Base-by-base conservation (phyloP, 352 stramenopile genomes). In the Phytophthora multivora region DNA sequence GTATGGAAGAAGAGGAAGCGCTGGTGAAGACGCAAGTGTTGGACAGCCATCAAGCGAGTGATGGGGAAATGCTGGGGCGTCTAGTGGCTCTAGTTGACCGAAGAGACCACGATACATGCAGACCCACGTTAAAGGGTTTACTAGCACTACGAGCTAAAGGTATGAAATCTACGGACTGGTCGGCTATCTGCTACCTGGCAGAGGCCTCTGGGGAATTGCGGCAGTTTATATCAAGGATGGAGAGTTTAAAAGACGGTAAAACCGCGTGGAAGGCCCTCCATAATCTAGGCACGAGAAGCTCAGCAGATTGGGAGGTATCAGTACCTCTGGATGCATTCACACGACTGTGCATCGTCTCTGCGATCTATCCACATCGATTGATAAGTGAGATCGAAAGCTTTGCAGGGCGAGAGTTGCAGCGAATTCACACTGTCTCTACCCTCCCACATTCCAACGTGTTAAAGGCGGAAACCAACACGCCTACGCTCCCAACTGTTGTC, bases 341-440 rank as follows among this genome's bases (percentile, higher is more conserved):
- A 13, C 61, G 57, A 1, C 39, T 83, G 13, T 83, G 75, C 12
- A 16, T 73, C 12, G 42, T 69, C 13, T 49, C 49, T 26, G 62
- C 58, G 7, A 33, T 81, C 0, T 56, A 79, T 43, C 58, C 35
- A 1, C 42, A 75, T 15, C 39, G 47, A 1, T 62, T 81, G 26
- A 21, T 78, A 15, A 51, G 42, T 9, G 72, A 81, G 30, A 23
- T 79, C 9, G 73, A 83, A 48, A 16, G 45, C 9, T 81, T 81
- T 21, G 11, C 63, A 12, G 15, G 13, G 2, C 35, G n/a, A 21
- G 59, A 69, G 11, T 11, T 72, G 26, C 51, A 60, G 15, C 64
- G 59, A 46, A 53, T 73, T 31, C 31, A 65, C 5, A 62, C 28
- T 16, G 23, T 52, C 2, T 21, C 41, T 3, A 26, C 26, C 33